Percentiles rank a stretch among this genome's conserved stretches.
Evolutionary conservation across 176 grass and related monocot species (phyloP).

Genomic region (Cenchrus americanus): DNA sequence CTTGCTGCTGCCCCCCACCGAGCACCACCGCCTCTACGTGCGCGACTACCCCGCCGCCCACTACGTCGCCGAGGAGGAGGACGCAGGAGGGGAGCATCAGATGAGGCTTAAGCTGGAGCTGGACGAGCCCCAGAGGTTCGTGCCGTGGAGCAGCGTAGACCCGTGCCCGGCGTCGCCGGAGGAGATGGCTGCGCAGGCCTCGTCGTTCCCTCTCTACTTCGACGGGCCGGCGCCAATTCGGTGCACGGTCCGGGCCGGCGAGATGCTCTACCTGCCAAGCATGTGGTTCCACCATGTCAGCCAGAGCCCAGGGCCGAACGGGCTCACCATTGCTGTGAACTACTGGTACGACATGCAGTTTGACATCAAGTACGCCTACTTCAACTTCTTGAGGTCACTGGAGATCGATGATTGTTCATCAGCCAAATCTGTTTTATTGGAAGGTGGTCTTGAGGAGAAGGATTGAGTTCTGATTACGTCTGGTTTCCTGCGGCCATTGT

Average conservation of each 20-base stretch:
- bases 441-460: slow-evolving; percentile 25
- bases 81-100: slow-evolving; percentile 20
- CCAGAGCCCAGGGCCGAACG: slow-evolving; percentile 79
- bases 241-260: slow-evolving; percentile 84
- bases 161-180: slow-evolving; percentile 67
- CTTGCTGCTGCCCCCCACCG: slow-evolving; percentile 76
- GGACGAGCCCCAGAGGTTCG: slow-evolving; percentile 59
- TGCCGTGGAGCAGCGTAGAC: slow-evolving; percentile 94
- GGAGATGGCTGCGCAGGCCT: slow-evolving; percentile 50
- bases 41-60: slow-evolving; percentile 66
- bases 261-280: slow-evolving; percentile 96
- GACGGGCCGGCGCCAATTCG: slow-evolving; percentile 68
- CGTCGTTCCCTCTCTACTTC: slow-evolving; percentile 79
- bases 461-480: background rate
- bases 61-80: slow-evolving; percentile 49
- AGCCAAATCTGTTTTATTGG: background rate
- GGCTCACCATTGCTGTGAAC: slow-evolving; percentile 89
- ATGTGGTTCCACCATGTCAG: slow-evolving; percentile 99
- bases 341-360: slow-evolving; percentile 99
- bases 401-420: slow-evolving; percentile 19
- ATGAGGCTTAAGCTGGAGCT: slow-evolving; percentile 66
- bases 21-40: slow-evolving; percentile 88
- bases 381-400: slow-evolving; percentile 76
- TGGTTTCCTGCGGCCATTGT: background rate
- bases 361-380: slow-evolving; percentile 97